Conservation (phyloP, 352 stramenopile species). For the Vaucheria bursata region DNA sequence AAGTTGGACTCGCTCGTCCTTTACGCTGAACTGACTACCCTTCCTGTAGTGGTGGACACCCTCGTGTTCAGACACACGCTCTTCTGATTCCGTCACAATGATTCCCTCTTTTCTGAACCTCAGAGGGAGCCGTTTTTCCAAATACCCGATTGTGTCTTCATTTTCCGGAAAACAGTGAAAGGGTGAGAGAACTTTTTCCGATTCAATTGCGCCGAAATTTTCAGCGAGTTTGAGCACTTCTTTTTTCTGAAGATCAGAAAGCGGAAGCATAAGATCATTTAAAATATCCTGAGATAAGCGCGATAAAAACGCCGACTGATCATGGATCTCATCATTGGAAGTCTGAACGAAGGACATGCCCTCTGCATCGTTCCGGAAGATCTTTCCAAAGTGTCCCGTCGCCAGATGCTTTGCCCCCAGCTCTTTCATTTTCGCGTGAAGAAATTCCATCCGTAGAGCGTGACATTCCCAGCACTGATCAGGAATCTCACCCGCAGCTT, state of each 20-base stretch:
- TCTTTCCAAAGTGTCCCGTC: background rate
- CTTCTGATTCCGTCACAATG: no score
- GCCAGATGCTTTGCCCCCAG: background rate
- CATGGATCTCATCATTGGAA: background rate
- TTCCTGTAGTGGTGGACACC: no score
- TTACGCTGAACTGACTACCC: no score
- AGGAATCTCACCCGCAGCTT: background rate
- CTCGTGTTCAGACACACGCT: no score
- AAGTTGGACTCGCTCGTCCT: no score
- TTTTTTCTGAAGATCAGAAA: background rate
- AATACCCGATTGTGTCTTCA: no score
- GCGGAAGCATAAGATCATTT: background rate
- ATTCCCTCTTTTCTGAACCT: no score
- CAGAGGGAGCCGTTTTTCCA: no score
- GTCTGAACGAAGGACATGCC: background rate
- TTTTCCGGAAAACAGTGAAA: no score
- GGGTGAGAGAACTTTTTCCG: no score
- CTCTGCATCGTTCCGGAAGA: background rate
- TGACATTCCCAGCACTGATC: background rate
- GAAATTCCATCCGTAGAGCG: background rate
- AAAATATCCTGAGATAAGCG: background rate
- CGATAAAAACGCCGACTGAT: background rate
- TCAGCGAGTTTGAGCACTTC: background rate
- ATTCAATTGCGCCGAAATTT: background rate
- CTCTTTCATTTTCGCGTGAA: background rate